Base-by-base conservation (phyloP, 2,329 filamentous ascomycete genomes). In the Volutella citrinella region DNA sequence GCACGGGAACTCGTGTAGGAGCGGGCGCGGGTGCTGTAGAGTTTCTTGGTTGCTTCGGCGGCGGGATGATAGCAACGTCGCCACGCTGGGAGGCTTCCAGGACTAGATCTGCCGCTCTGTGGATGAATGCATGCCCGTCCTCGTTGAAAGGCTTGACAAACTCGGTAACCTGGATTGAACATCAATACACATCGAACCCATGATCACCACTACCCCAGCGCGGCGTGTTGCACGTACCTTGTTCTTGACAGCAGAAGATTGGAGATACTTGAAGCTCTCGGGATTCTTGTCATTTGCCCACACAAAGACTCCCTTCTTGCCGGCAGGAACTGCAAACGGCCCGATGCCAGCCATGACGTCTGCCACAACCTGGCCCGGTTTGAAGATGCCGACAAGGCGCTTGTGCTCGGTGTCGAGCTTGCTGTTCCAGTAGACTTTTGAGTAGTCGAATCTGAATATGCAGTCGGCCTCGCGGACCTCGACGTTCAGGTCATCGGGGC, bases 331-430 rank as follows among this genome's bases (percentile, higher is more conserved):
- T 15, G 91, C 90, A 61, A 98, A 98, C 0, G 93, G 93, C 0
- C 93, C 93, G 30, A 98, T 90, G 26, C 93, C 93, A 1, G 90
- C 91, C 91, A 97, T 98, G 46, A 96, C 84, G 62, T 98, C 93
- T 66, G 84, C 93, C 3, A 97, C 86, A 5, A 89, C 89, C 55
- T 97, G 86, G 23, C 93, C 90, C 7, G 84, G 80, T 36, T 78
- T 68, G 68, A 97, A 96, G 34, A 82, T 65, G 32, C 74, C 68
- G 39, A 91, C 79, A 12, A 97, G 69, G 4, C 93, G 76, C 45
- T 83, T 80, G 63, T 98, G 93, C 63, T 98, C 93, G 1, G 81
- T 86, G 53, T 94, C 84, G 11, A 98, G 77, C 48, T 91, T 82
- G 54, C 82, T 89, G 65, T 98, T 98, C 91, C 91, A 98, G 71